Evolutionary conservation across 352 stramenopile genomes (phyloP), one percentile per base, ranked within the genome.

Genomic region (Paralagenidium karlingii): DNA sequence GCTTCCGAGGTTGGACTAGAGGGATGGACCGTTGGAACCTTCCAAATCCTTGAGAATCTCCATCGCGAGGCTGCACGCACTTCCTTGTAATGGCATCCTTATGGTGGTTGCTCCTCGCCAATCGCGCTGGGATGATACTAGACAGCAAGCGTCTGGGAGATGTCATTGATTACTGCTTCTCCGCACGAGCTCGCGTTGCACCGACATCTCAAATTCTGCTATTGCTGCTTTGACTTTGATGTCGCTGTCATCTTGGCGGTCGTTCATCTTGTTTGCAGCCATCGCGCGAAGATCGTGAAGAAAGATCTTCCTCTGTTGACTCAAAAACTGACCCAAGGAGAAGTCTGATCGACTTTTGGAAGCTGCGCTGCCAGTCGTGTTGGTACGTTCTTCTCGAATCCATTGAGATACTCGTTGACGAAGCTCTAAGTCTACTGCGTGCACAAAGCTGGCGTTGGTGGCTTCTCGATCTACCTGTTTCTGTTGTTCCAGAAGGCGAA

Each of bases 391-490:
- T 10, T 45, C 31, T 9, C 47, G 51, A 34, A 82, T 46, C 34
- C 56, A 41, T 15, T 24, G 34, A 1, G 69, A 71, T 50, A 84
- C 65, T 65, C 67, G 81, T 20, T 60, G 58, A 22, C 73, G 59
- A 4, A 82, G 55, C 19, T 63, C 44, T 40, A 83, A 43, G 28
- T 83, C 73, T 19, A 86, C 57, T 9, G 55, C 50, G 30, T 86
- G 68, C 10, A 59, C 31, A 12, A 74, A 24, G 16, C 51, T 71
- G 7, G 47, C 45, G 8, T 52, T 33, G 1, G 45, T 75, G 24
- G 29, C 45, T 11, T 49, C 19, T 19, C 59, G 55, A 46, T 83
- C 67, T n/a, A n/a, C n/a, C n/a, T n/a, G n/a, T n/a, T n/a, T n/a
- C n/a, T n/a, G n/a, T 8, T 34, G 34, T 12, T 3, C 20, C 68